Conservation (phyloP, 2,329 filamentous ascomycete species). For the Colletotrichum godetiae region DNA sequence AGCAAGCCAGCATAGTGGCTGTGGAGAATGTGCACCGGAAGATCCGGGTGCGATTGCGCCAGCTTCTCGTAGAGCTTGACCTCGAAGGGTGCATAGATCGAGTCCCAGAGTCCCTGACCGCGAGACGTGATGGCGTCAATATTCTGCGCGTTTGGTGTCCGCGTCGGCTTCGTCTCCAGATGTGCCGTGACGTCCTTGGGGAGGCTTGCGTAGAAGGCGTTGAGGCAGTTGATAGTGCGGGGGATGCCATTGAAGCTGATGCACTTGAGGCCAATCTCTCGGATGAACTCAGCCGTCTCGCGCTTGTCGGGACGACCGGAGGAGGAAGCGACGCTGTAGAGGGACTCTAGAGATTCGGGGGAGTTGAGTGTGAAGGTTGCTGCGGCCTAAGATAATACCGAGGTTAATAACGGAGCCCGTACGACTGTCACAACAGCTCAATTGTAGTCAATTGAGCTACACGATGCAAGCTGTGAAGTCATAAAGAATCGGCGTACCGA, state of each 20-base stretch:
- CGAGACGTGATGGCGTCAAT: slow-evolving; percentile 65
- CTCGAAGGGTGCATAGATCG: slow-evolving; percentile 81
- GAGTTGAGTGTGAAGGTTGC: slow-evolving; percentile 90
- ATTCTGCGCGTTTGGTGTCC: slow-evolving; percentile 62
- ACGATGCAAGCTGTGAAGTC: not conserved
- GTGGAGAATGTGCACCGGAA: slow-evolving; percentile 83
- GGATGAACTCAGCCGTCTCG: slow-evolving; percentile 75
- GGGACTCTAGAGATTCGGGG: slow-evolving; percentile 75
- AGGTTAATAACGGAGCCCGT: not conserved
- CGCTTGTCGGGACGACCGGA: slow-evolving; percentile 35
- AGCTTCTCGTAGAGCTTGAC: slow-evolving; percentile 78
- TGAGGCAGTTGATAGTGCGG: slow-evolving; percentile 84
- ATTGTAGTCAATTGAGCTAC: not conserved
- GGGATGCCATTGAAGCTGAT: slow-evolving; percentile 87
- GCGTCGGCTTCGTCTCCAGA: slow-evolving; percentile 68
- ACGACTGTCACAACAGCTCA: not conserved
- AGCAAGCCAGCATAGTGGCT: slow-evolving; percentile 81
- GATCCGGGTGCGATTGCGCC: slow-evolving; percentile 80
- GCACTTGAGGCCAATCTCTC: slow-evolving; percentile 80
- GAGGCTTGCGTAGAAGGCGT: slow-evolving; percentile 74
- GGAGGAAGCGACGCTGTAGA: slow-evolving; percentile 65
- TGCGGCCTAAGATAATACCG: slow-evolving; percentile 66
- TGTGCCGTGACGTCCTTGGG: slow-evolving; percentile 63
- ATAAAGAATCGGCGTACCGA: slow-evolving; percentile 59
- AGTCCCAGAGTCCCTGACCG: slow-evolving; percentile 78